phyloP scores from a whole-genome alignment of 2,329 filamentous ascomycete genomes.

The Colletotrichum orchidophilum region DNA sequence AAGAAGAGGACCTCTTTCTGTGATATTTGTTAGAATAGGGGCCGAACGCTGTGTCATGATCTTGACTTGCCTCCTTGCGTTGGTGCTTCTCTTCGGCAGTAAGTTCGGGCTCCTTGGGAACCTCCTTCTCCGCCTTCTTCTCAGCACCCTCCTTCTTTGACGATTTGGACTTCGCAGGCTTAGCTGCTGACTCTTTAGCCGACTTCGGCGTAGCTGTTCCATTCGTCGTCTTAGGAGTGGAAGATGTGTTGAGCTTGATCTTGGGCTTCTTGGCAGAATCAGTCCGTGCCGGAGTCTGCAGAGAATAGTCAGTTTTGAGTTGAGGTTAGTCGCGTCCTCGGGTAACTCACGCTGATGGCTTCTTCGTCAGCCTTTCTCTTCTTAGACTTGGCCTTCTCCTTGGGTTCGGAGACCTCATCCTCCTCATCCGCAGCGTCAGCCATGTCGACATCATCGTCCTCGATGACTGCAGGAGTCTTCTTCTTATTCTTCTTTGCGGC shows the following conservation, averaged over 20 bases:
- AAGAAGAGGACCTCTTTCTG: conserved; percentile 88
- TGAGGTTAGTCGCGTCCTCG: neutral
- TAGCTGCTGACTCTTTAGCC: conserved; percentile 61
- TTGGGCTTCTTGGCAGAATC: conserved; percentile 75
- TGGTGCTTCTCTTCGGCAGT: conserved; percentile 65
- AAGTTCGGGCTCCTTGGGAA: conserved; percentile 65
- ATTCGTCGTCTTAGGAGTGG: conserved; percentile 75
- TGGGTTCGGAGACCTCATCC: conserved; percentile 65
- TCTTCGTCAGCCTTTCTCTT: conserved; percentile 92
- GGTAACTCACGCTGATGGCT: conserved; percentile 59
- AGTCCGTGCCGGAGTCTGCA: conserved; percentile 64
- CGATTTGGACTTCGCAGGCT: conserved; percentile 65
- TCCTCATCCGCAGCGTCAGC: conserved; percentile 67
- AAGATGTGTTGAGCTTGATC: conserved; percentile 72
- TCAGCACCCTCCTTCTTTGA: conserved; percentile 63
- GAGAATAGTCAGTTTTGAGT: neutral
- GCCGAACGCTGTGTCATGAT: neutral
- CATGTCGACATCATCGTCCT: conserved; percentile 69
- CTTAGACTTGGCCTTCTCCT: conserved; percentile 77
- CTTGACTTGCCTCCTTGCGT: conserved; percentile 65
- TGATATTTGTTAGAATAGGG: conserved; percentile 43
- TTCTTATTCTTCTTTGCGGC: conserved; percentile 60
- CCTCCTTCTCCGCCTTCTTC: conserved; percentile 62
- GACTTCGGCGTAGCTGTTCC: conserved; percentile 65
- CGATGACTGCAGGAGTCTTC: conserved; percentile 58